Evolutionary conservation across 2,329 filamentous ascomycete genomes (phyloP).

Genomic region (Colletotrichum sp.): DNA sequence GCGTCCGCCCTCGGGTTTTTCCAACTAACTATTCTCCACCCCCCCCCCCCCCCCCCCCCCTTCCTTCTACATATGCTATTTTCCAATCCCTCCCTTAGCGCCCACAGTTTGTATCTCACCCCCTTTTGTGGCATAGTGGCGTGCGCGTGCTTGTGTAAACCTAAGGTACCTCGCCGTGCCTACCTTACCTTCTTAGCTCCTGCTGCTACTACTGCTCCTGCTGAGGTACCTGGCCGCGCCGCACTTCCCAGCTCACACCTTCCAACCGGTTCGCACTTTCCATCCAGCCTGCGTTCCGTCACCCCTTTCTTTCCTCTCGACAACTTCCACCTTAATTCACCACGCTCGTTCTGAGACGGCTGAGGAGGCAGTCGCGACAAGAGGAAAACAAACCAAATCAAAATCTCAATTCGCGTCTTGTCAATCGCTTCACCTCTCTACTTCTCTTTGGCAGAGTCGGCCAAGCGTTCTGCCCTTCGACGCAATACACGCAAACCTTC

Average conservation of each 20-base stretch:
- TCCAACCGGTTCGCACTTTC: conserved; percentile 2
- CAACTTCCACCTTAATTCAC: conserved; percentile 6
- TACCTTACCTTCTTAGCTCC: neutral
- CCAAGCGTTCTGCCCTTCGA: neutral
- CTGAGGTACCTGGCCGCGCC: neutral
- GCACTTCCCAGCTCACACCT: neutral
- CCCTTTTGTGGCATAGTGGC: conserved; percentile 19
- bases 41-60: neutral
- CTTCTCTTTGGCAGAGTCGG: neutral
- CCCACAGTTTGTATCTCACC: conserved; percentile 10
- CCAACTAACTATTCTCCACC: too few relatives aligned
- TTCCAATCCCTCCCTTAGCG: conserved; percentile 10
- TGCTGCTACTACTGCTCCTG: neutral
- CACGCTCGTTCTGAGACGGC: conserved; percentile 14
- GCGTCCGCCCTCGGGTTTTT: too few relatives aligned
- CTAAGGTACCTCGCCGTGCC: neutral
- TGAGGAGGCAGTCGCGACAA: conserved; percentile 3
- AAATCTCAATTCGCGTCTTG: neutral
- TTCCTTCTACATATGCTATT: conserved; percentile 4
- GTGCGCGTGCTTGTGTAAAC: conserved; percentile 1
- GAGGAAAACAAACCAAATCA: neutral
- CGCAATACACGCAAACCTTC: neutral
- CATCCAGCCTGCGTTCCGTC: conserved; percentile 11
- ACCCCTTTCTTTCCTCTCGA: conserved; percentile 17
- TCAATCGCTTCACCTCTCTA: neutral